A percentile compares a stretch with the other conserved stretches of the same genome.
Conservation (phyloP, 305 asterid genomes). For the Withania somnifera region DNA sequence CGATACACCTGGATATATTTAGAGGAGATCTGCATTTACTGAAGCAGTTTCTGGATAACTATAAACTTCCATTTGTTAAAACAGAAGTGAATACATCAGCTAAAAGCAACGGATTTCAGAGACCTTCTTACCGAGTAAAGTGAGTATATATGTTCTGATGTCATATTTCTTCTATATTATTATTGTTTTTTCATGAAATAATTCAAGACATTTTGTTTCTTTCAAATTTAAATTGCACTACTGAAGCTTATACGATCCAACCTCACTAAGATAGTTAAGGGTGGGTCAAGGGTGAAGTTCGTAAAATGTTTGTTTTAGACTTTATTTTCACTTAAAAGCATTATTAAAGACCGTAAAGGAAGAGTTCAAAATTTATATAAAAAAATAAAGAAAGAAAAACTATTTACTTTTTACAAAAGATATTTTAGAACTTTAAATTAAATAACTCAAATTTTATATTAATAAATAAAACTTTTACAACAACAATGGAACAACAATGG, state of each 20-base stretch:
- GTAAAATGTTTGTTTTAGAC: too few relatives aligned
- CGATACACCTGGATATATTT: constrained; percentile 69
- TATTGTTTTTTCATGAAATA: background rate
- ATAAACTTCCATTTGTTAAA: constrained; percentile 53
- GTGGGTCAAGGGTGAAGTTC: too few relatives aligned
- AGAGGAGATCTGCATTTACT: constrained; percentile 65
- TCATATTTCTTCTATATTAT: constrained; percentile 4
- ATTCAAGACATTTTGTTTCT: background rate
- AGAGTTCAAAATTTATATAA: too few relatives aligned
- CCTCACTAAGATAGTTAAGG: background rate
- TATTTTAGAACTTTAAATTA: too few relatives aligned
- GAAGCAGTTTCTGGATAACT: constrained; percentile 62
- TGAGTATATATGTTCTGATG: constrained; percentile 26
- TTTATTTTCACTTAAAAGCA: too few relatives aligned
- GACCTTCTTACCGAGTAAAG: constrained; percentile 70
- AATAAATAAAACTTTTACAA: too few relatives aligned
- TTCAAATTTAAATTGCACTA: background rate
- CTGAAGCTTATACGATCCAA: background rate
- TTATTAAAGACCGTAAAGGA: too few relatives aligned
- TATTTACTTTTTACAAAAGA: too few relatives aligned
- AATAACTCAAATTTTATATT: too few relatives aligned
- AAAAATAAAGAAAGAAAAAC: too few relatives aligned
- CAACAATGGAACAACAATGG: too few relatives aligned
- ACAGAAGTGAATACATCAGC: constrained; percentile 10
- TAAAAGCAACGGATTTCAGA: constrained; percentile 24